Base-by-base conservation (phyloP, 306 rosid species). In the Astragalus membranaceus region DNA sequence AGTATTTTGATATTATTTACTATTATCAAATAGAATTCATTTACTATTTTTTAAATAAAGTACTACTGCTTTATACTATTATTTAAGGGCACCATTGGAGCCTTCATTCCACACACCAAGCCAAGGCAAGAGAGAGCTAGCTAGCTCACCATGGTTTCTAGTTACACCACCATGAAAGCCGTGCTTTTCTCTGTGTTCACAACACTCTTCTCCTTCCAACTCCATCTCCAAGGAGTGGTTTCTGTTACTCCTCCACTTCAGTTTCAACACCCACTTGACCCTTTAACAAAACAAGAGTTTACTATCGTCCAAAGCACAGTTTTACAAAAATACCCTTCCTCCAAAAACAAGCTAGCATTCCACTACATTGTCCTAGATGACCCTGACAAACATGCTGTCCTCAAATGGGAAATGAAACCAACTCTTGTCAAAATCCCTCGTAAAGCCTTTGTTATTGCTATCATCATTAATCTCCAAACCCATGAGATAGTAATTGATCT, bases 211-310 rank as follows among this genome's bases (percentile, higher is more conserved):
- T 79, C 13, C 17, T 15, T 67, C n/a, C n/a, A n/a, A n/a, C n/a
- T n/a, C n/a, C n/a, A n/a, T n/a, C n/a, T n/a, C 9, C 54, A 74
- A 43, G 58, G 64, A 23, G 72, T 35, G 3, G 4, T 62, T 0
- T 69, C 76, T 0, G 35, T 16, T 6, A 13, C 43, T 1, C 59
- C 54, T 4, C 52, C 48, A 12, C 20, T 48, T 5, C 54, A 3
- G 8, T 16, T 48, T 49, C 53, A 37, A 48, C 82, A 81, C 15
- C 85, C 85, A 17, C 74, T 81, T 1, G 79, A 81, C 61, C 85
- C 82, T 29, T 62, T 77, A 53, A 67, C 76, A 13, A 5, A 61
- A 8, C 1, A 60, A 20, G 82, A 81, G 26, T 54, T 77, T 13
- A 5, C 26, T 0, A 5, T 4, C 0, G 71, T 77, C 41, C 81